Evolutionary conservation across 345 rosid species (phyloP).

Genomic region (Crucihimalaya himalaica): DNA sequence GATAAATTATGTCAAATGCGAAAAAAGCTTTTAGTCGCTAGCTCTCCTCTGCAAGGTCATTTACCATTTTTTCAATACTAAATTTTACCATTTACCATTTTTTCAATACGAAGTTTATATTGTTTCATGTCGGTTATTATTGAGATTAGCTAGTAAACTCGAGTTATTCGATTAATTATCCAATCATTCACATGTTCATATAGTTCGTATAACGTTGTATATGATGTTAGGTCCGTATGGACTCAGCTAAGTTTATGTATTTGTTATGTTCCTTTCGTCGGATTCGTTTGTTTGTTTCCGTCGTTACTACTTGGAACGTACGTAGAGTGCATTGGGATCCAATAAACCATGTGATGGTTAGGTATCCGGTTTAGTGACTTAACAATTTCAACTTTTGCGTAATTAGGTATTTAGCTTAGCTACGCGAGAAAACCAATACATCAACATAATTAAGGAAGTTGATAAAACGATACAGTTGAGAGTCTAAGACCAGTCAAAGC

Average conservation of each 20-base stretch:
- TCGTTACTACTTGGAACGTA: neutral
- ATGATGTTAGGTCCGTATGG: neutral
- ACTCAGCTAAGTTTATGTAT: neutral
- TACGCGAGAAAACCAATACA: neutral
- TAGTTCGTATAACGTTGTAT: neutral
- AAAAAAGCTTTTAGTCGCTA: neutral
- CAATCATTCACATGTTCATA: neutral
- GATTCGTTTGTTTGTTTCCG: neutral
- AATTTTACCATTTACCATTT: neutral
- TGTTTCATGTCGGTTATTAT: neutral
- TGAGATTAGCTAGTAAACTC: neutral
- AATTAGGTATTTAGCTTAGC: constrained; percentile 5
- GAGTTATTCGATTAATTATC: neutral
- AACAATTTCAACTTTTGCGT: constrained; percentile 1
- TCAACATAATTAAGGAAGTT: constrained; percentile 10
- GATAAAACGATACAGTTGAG: constrained; percentile 20
- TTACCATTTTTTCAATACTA: neutral
- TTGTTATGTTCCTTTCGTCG: neutral
- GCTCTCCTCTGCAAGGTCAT: constrained; percentile 11
- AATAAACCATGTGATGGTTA: constrained; percentile 6
- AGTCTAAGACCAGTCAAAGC: constrained; percentile 33
- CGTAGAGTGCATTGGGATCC: constrained; percentile 24
- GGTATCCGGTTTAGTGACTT: neutral
- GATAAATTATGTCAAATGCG: neutral
- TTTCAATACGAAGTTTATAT: neutral